Conservation (phyloP, 2,329 filamentous ascomycete species). For the Immersiporthe knoxdaviesiana region DNA sequence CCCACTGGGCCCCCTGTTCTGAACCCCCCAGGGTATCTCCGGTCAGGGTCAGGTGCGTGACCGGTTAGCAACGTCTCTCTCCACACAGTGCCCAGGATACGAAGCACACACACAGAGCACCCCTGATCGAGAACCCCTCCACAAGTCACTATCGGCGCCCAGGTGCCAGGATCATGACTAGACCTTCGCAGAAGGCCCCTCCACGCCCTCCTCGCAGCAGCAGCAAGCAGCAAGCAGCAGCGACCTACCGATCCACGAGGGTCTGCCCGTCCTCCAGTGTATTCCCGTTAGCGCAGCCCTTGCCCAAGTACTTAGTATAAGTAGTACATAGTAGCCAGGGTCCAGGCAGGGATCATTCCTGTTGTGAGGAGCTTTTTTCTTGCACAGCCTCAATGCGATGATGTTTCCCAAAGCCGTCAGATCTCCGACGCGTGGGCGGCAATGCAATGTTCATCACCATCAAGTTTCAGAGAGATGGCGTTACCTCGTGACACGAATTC, state of each 20-base stretch:
- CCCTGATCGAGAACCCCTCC: constrained; percentile 8
- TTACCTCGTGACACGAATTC: constrained; percentile 24
- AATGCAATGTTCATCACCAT: constrained; percentile 29
- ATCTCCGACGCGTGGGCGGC: constrained; percentile 29
- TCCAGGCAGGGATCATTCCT: constrained; percentile 6
- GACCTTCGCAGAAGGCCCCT: not conserved
- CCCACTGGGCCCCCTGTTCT: constrained; percentile 12
- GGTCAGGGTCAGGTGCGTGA: constrained; percentile 15
- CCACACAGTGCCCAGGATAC: constrained; percentile 25
- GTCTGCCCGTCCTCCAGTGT: constrained; percentile 8
- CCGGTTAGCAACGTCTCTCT: not conserved
- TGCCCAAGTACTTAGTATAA: not conserved
- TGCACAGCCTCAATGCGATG: constrained; percentile 29
- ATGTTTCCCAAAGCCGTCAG: constrained; percentile 29
- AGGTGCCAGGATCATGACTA: constrained; percentile 23
- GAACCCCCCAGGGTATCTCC: constrained; percentile 5
- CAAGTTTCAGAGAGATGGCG: constrained; percentile 28
- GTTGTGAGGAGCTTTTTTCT: constrained; percentile 3
- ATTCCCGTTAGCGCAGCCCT: constrained; percentile 23
- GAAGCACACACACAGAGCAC: not conserved
- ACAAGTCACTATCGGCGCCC: constrained; percentile 18
- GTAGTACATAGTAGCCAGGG: no score
- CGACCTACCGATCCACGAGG: constrained; percentile 4
- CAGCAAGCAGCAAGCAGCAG: not conserved
- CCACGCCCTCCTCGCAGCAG: no score